Evolutionary conservation across 768 basidiomycete genomes (phyloP).

Genomic region (Podaxis rugospora): DNA sequence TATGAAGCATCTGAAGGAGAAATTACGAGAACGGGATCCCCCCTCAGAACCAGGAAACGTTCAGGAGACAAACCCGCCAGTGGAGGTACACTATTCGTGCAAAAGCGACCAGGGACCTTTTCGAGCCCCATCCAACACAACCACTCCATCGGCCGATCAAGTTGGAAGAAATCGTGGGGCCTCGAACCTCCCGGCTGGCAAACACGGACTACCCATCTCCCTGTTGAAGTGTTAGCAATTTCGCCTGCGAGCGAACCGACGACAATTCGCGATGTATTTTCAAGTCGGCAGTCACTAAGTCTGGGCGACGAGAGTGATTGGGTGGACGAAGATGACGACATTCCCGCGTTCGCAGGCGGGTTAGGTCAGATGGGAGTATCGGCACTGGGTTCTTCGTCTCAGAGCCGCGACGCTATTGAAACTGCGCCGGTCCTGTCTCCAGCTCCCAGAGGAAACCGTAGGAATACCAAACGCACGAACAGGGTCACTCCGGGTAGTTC

Average conservation of each 20-base stretch:
- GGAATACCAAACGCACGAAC: constrained; percentile 27
- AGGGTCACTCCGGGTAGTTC: constrained; percentile 16
- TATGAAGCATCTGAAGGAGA: constrained; percentile 74
- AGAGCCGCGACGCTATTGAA: constrained; percentile 31
- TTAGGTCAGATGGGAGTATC: constrained; percentile 58
- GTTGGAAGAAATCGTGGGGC: constrained; percentile 91
- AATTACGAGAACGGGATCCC: constrained; percentile 58
- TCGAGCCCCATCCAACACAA: constrained; percentile 43
- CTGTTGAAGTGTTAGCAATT: constrained; percentile 75
- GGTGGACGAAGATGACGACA: constrained; percentile 85
- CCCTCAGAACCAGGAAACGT: constrained; percentile 47
- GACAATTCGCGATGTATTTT: constrained; percentile 75
- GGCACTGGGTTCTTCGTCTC: constrained; percentile 24
- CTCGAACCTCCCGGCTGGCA: constrained; percentile 86
- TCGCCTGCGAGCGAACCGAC: constrained; percentile 46
- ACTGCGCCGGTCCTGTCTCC: constrained; percentile 38
- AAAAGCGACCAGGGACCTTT: constrained; percentile 77
- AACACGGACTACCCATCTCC: constrained; percentile 57
- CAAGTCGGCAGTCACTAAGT: constrained; percentile 55
- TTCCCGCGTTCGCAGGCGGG: constrained; percentile 70
- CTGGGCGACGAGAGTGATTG: constrained; percentile 81
- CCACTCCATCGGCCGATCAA: constrained; percentile 55
- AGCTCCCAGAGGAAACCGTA: constrained; percentile 43
- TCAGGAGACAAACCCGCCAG: constrained; percentile 35
- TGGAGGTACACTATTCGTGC: constrained; percentile 62